A percentile compares a stretch with the other conserved stretches of the same genome.
Evolutionary conservation across 2,329 filamentous ascomycete genomes (phyloP).

Genomic region (Aspergillus terreus): DNA sequence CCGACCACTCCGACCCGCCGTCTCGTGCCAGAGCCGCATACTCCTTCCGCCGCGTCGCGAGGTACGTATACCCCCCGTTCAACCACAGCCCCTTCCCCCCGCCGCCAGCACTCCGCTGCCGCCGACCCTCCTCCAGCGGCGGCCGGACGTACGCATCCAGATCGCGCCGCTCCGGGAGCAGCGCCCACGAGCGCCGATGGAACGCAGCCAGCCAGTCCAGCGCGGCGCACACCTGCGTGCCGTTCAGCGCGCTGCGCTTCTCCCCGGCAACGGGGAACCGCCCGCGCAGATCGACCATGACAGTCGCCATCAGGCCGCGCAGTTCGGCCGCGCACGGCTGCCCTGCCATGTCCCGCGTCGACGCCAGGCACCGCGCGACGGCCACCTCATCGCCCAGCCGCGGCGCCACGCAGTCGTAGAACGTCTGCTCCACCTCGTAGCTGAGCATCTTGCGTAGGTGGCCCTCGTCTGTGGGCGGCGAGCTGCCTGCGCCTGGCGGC

Average conservation of each 20-base stretch:
- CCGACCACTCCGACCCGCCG: slow-evolving; percentile 53
- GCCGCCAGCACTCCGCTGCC: slow-evolving; percentile 22
- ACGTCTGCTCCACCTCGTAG: slow-evolving; percentile 65
- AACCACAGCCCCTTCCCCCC: slow-evolving; percentile 48
- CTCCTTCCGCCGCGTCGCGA: slow-evolving; percentile 59
- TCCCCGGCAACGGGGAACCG: slow-evolving; percentile 52
- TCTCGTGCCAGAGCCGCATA: slow-evolving; percentile 49
- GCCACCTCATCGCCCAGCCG: slow-evolving; percentile 42
- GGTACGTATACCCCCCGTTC: slow-evolving; percentile 67
- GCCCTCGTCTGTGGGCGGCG: slow-evolving; percentile 50
- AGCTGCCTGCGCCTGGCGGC: slow-evolving; percentile 39
- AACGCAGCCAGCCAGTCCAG: slow-evolving; percentile 63
- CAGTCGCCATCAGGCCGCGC: slow-evolving; percentile 46
- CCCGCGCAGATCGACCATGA: slow-evolving; percentile 55
- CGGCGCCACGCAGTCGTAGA: slow-evolving; percentile 58
- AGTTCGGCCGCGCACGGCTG: slow-evolving; percentile 16
- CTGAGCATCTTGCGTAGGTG: slow-evolving; percentile 64
- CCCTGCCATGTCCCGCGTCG: slow-evolving; percentile 29
- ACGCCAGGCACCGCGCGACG: slow-evolving; percentile 52
- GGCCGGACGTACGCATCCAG: slow-evolving; percentile 39
- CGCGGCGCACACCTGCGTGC: slow-evolving; percentile 50
- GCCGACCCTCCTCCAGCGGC: slow-evolving; percentile 51
- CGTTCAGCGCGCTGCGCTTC: slow-evolving; percentile 40
- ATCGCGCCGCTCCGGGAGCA: slow-evolving; percentile 16
- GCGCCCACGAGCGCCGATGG: slow-evolving; percentile 53